Evolutionary conservation across 176 grass and related monocot genomes (phyloP), one percentile per base, ranked within the genome.

Genomic region (Musa schizocarpa): DNA sequence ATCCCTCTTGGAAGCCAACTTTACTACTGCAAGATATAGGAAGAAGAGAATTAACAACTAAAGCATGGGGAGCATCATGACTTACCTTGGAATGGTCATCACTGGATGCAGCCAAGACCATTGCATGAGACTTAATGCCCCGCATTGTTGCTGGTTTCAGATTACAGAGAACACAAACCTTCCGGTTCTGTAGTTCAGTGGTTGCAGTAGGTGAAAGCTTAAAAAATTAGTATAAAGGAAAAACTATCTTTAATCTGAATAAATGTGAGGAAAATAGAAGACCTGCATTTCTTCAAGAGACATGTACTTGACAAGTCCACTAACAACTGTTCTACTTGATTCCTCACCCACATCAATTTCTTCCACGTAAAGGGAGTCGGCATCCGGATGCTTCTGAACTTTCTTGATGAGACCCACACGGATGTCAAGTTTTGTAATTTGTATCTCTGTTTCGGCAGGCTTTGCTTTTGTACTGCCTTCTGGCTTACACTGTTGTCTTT

Each of bases 291-390:
- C 86, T 82, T 91, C 84, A 63, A 93, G 82, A 55, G 95, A 76
- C 62, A 98, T 89, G 76, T 71, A 98, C 77, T 87, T 98, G 49
- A 93, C 90, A 77, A 98, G 90, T 24, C 90, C 88, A 23, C 95
- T 99, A 71, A 91, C 95, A 9, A 99, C 90, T 51, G 86, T 99
- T 86, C 95, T 93, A 70, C 88, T 84, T 74, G 82, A 86, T 21
- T 82, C 88, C 73, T 99, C 95, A 68, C 90, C 95, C 54, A 94
- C 90, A 80, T 99, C 86, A 4, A 99, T 99, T 86, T 94, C 95
- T 81, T 94, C 90, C 3, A 99, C 81, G 6, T 99, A 99, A 78
- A 99, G 95, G 53, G 90, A 91, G 85, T 91, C 90, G 5, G 95
- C 95, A 81, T 94, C 90, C 13, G 88, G 88, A 78, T 99, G 95